Evolutionary conservation across 768 basidiomycete species (phyloP).

Genomic region (Plicaturopsis crispa): DNA sequence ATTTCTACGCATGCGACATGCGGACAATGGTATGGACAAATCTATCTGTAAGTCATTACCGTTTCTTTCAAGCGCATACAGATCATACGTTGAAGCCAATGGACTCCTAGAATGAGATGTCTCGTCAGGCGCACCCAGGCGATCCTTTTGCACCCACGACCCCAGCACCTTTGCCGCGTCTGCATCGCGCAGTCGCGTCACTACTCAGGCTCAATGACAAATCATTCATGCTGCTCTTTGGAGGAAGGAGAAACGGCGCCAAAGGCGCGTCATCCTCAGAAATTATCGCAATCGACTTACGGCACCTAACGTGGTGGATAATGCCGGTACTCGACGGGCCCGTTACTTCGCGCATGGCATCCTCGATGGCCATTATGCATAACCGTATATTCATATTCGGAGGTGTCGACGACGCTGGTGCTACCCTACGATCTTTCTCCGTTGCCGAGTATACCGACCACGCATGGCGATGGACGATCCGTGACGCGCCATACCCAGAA

Average conservation of each 20-base stretch:
- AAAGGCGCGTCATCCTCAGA: conserved; percentile 3
- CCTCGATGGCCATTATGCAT: conserved; percentile 15
- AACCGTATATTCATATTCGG: conserved; percentile 20
- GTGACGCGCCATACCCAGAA: conserved; percentile 11
- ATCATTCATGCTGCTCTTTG: conserved; percentile 20
- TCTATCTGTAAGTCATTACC: conserved; percentile 13
- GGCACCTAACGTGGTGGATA: conserved; percentile 16
- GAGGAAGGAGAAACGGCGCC: conserved; percentile 14
- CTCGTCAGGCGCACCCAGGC: too few relatives aligned
- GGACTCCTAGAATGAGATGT: too few relatives aligned
- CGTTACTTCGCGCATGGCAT: conserved; percentile 11
- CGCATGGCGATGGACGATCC: conserved; percentile 13
- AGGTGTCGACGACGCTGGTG: conserved; percentile 8
- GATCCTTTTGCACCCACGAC: conserved; percentile 11
- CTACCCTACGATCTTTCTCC: conserved; percentile 11
- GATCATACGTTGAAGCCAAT: too few relatives aligned
- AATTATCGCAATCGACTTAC: conserved; percentile 15
- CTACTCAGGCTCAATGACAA: conserved; percentile 11
- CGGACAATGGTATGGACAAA: conserved; percentile 16
- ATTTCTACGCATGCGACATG: conserved; percentile 16
- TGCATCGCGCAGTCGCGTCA: conserved; percentile 12
- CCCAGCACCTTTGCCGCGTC: conserved; percentile 9
- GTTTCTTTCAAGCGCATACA: too few relatives aligned
- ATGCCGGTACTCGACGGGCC: conserved; percentile 11
- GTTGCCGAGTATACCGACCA: conserved; percentile 10